Evolutionary conservation across 441 rosid genomes (phyloP), one percentile per base, ranked within the genome.

Genomic region (Bocquillonia castaneifolia): DNA sequence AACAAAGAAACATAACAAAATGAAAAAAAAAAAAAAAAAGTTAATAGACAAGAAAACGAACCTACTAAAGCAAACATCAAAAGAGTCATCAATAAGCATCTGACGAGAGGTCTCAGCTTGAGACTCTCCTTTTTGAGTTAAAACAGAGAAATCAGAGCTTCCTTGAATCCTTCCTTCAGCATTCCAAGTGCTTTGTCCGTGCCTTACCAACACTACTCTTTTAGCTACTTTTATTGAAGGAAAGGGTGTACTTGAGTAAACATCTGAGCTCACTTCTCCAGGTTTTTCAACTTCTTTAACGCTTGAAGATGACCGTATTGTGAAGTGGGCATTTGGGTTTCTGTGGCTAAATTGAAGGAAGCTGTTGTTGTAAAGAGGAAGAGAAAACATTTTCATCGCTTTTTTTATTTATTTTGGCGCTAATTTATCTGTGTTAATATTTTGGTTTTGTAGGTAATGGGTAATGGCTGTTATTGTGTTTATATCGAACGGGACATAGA

Each of bases 111-210:
- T 90, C 57, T 93, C 88, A 26, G 96, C 98, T 73, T 87, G 96
- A 76, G 82, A 69, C 82, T 90, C 94, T 28, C 98, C 97, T 82
- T 87, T 93, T 80, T 77, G 80, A 18, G 98, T 90, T 75, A 90
- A 82, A 68, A 87, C 83, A 36, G 98, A 78, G 81, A 86, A 88
- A 74, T 93, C 69, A 28, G 98, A 93, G 82, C 97, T 89, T 8
- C 98, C 98, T 82, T 92, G 98, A 69, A 92, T 90, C 77, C 96
- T 72, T 0, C 97, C 98, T 70, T 90, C 96, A 70, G 78, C 91
- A 10, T 90, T 90, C 97, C 98, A 90, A 58, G 96, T 87, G 88
- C 97, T 93, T 87, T 90, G 94, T 13, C 98, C 96, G 68, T 93
- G 98, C 82, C 96, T 85, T 68, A 93, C 98, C 62, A 93, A 81